Evolutionary conservation across 495 filamentous ascomycete species (phyloP).

Genomic region (Opeltia flavorubescens): DNA sequence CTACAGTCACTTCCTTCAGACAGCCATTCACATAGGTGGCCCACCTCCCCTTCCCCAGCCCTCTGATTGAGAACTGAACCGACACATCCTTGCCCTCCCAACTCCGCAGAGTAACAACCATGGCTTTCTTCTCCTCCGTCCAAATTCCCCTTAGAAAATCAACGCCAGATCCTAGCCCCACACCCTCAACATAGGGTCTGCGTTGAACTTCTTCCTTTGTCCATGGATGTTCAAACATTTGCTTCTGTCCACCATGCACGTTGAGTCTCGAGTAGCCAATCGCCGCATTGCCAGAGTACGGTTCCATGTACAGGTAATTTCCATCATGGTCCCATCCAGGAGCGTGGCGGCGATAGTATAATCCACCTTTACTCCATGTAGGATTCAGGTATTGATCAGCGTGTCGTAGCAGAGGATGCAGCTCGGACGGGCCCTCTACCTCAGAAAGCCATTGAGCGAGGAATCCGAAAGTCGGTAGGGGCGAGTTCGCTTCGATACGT

Average conservation of each 20-base stretch:
- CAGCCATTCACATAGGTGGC: not conserved
- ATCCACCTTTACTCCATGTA: slow-evolving; percentile 20
- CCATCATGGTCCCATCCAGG: slow-evolving; percentile 14
- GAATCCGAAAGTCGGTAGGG: slow-evolving; percentile 18
- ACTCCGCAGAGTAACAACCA: slow-evolving; percentile 20
- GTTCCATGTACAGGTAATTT: slow-evolving; percentile 18
- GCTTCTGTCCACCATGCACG: slow-evolving; percentile 22
- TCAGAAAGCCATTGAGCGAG: slow-evolving; percentile 21
- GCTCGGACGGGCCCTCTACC: slow-evolving; percentile 13
- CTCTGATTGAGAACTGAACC: not conserved
- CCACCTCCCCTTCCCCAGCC: not conserved
- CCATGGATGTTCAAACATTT: slow-evolving; percentile 25
- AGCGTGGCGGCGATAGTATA: slow-evolving; percentile 20
- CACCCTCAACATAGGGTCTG: slow-evolving; percentile 18
- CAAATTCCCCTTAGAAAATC: slow-evolving; percentile 24
- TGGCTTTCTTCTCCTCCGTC: slow-evolving; percentile 16
- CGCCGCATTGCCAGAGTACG: slow-evolving; percentile 21
- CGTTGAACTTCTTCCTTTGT: slow-evolving; percentile 12
- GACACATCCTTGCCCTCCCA: slow-evolving; percentile 17
- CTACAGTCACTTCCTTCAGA: not conserved
- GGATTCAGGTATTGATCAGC: slow-evolving; percentile 18
- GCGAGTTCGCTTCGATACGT: too few species aligned
- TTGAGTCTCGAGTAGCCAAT: slow-evolving; percentile 23
- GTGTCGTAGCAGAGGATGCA: slow-evolving; percentile 16
- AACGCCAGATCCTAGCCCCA: slow-evolving; percentile 18